phyloP scores from a whole-genome alignment of 129 eudicot species.

The Pseudognaphalium luteoalbum region DNA sequence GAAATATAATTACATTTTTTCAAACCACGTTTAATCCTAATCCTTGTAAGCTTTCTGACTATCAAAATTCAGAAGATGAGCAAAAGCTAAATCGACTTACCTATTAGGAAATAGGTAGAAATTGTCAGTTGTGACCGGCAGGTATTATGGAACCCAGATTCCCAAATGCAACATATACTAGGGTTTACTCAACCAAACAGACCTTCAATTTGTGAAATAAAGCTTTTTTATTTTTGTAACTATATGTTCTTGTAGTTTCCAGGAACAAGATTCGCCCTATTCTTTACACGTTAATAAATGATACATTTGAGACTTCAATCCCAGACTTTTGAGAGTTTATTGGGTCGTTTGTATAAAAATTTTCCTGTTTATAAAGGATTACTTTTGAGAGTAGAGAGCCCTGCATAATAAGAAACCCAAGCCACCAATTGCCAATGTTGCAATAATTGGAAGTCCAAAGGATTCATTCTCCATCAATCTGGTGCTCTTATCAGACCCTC shows the following conservation, averaged over 20 bases:
- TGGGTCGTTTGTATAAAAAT: not conserved
- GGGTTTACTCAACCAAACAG: not conserved
- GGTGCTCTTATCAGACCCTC: constrained; percentile 27
- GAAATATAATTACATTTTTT: no score
- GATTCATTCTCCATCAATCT: constrained; percentile 38
- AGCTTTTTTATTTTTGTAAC: not conserved
- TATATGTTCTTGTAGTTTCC: not conserved
- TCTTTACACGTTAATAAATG: constrained; percentile 14
- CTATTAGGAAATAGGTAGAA: no score
- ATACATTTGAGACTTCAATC: constrained; percentile 19
- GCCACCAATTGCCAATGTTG: constrained; percentile 66
- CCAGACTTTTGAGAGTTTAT: constrained; percentile 10
- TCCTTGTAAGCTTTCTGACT: no score
- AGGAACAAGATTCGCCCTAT: constrained; percentile 12
- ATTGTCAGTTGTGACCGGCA: not conserved
- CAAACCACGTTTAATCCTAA: no score
- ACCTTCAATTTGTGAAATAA: not conserved
- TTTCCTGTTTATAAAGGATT: not conserved
- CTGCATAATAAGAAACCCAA: constrained; percentile 64
- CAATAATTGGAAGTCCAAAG: constrained; percentile 45
- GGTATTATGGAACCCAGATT: no score
- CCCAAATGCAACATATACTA: not conserved
- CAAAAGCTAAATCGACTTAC: no score
- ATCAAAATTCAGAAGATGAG: no score
- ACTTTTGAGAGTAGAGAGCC: constrained; percentile 48